A percentile compares a stretch with the other conserved stretches of the same genome.
Conservation (phyloP, 768 basidiomycete species). For the Leucosporidium creatinivorum region DNA sequence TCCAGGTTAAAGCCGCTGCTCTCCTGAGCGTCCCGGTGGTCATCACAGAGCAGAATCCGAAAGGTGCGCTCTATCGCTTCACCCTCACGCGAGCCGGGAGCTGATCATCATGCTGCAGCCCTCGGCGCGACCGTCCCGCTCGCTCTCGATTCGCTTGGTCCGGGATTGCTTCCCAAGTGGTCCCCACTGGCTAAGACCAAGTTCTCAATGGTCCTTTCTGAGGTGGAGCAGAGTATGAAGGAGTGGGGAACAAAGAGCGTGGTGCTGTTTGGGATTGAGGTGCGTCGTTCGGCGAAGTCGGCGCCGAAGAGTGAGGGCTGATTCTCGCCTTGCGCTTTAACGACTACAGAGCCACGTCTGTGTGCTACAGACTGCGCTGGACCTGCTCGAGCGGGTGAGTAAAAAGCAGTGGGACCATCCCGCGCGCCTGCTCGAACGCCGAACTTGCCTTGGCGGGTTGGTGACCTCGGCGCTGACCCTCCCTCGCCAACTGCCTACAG, state of each 20-base stretch:
- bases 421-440: conserved; percentile 55
- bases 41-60: conserved; percentile 77
- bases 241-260: conserved; percentile 50
- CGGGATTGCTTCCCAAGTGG: conserved; percentile 31
- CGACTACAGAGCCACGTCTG: conserved; percentile 70
- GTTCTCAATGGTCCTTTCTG: conserved; percentile 77
- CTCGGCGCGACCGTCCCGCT: conserved; percentile 63
- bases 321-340: conserved; percentile 4
- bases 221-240: conserved; percentile 53
- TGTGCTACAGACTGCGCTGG: conserved; percentile 72
- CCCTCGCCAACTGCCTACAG: conserved; percentile 37
- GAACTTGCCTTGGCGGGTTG: conserved; percentile 73
- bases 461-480: conserved; percentile 69
- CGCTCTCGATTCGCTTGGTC: conserved; percentile 46
- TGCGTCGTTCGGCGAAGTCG: conserved; percentile 40
- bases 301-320: background rate
- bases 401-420: background rate
- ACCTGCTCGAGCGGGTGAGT: conserved; percentile 45
- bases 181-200: conserved; percentile 63
- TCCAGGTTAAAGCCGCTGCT: conserved; percentile 40
- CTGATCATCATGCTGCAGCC: conserved; percentile 43
- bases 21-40: conserved; percentile 63
- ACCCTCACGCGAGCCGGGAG: background rate
- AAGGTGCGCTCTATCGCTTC: conserved; percentile 48
- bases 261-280: conserved; percentile 83